Conservation (phyloP, 148 eudicot genomes). For the Dysphania ambrosioides region DNA sequence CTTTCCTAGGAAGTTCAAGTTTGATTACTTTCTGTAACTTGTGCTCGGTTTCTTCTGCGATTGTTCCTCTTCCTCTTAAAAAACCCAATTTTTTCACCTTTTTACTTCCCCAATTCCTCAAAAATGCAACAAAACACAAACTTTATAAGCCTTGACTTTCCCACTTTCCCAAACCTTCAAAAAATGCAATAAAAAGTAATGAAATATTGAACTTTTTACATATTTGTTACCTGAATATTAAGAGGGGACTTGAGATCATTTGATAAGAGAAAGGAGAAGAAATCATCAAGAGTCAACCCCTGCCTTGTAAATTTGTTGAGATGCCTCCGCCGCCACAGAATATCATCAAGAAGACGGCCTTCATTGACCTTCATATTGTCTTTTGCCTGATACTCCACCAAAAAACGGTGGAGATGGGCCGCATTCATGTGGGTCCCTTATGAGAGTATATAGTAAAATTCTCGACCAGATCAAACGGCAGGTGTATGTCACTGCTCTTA, state of each 20-base stretch:
- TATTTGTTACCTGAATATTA: slow-evolving; percentile 49
- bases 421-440: slow-evolving; percentile 37
- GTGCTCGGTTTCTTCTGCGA: too few species aligned
- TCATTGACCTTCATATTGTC: slow-evolving; percentile 37
- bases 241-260: slow-evolving; percentile 70
- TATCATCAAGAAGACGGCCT: slow-evolving; percentile 31
- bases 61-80: too few species aligned
- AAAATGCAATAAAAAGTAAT: too few species aligned
- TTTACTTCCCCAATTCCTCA: too few species aligned
- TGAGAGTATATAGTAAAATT: slow-evolving; percentile 46
- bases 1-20: too few species aligned
- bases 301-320: slow-evolving; percentile 24
- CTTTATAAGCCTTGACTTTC: too few species aligned
- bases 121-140: too few species aligned
- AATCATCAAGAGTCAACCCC: slow-evolving; percentile 57
- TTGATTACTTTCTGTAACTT: too few species aligned
- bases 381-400: slow-evolving; percentile 61
- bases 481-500: slow-evolving; percentile 56
- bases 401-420: slow-evolving; percentile 49
- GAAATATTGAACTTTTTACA: too few species aligned
- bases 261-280: slow-evolving; percentile 56
- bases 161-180: too few species aligned
- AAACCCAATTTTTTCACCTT: too few species aligned
- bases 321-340: slow-evolving; percentile 38
- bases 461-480: slow-evolving; percentile 69